Evolutionary conservation across 345 rosid species (phyloP).

Genomic region (Pistacia vera): DNA sequence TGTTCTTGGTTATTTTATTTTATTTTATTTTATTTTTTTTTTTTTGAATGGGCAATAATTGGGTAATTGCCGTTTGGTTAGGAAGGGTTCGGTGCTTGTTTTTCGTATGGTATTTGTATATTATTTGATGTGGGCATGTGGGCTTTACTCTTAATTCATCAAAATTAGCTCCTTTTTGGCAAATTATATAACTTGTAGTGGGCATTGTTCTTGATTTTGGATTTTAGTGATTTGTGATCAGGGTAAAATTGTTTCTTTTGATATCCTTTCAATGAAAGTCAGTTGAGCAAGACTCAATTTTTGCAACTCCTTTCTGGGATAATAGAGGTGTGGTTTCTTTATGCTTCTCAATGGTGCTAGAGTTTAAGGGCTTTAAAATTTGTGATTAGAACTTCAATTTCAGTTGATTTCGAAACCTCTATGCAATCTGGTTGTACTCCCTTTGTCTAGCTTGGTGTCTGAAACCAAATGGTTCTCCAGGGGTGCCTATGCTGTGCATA

Average conservation of each 20-base stretch:
- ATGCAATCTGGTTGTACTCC: no score
- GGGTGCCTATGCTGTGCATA: not conserved
- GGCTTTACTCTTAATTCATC: constrained; percentile 5
- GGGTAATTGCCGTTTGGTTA: not conserved
- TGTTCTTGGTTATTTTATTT: no score
- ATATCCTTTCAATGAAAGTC: not conserved
- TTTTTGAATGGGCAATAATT: no score
- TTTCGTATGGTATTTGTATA: not conserved
- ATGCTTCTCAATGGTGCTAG: not conserved
- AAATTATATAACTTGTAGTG: not conserved
- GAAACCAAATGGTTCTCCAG: not conserved
- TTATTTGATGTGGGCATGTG: not conserved
- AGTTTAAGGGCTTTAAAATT: not conserved
- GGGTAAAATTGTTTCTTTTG: not conserved
- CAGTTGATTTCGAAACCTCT: not conserved
- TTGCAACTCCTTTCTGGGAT: not conserved
- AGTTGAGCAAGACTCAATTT: not conserved
- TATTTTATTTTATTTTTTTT: no score
- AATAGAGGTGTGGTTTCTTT: not conserved
- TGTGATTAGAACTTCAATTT: not conserved
- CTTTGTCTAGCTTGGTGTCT: no score
- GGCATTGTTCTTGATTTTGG: constrained; percentile 3
- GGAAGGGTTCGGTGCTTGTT: not conserved
- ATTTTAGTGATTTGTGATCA: constrained; percentile 1
- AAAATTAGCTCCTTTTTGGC: no score